Evolutionary conservation across 1,284 basidiomycete species (phyloP), one percentile per base, ranked within the genome.

Genomic region (Cryptococcus amylolentus): DNA sequence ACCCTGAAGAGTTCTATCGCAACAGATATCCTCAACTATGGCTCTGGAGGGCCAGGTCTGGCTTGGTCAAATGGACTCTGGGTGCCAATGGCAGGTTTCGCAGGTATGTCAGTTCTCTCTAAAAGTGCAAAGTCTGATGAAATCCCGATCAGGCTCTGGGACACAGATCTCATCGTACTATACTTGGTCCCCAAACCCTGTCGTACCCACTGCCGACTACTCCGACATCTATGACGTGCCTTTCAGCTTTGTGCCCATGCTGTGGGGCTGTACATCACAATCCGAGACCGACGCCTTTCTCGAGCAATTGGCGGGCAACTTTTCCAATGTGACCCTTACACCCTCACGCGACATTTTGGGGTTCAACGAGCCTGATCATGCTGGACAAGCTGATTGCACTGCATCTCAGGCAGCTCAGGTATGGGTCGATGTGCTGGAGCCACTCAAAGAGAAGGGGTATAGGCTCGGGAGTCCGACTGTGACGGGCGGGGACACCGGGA

Each of bases 401-500:
- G 65, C 69, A 5, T 40, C 53, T 27, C 43, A 62, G 16, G 70
- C 63, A 4, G 69, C 70, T 4, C 26, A 51, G 4, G 55, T 60
- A 4, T 71, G 70, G 69, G 60, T 49, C 18, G 46, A 46, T 18
- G 47, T 59, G 26, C 20, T 75, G 18, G 69, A 72, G 54, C 72
- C 69, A 8, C 61, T 75, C 16, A 66, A 63, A 49, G 16, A 47
- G 26, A 31, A 66, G 44, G 77, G 77, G 4, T 70, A 79, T 38
- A 66, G 70, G 28, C 67, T 81, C 4, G 80, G 79, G 10, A 73
- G 76, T 50, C 80, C 80, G 2, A 78, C 79, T 1, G 77, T 78
- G n/a, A 78, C 77, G 14, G 76, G 72, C 51, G 77, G 74, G 5
- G 74, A 76, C 12, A 55, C 54, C 20, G 80, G 81, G 5, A 77